phyloP scores from a whole-genome alignment of 768 basidiomycete genomes.

The Suillus subaureus region DNA sequence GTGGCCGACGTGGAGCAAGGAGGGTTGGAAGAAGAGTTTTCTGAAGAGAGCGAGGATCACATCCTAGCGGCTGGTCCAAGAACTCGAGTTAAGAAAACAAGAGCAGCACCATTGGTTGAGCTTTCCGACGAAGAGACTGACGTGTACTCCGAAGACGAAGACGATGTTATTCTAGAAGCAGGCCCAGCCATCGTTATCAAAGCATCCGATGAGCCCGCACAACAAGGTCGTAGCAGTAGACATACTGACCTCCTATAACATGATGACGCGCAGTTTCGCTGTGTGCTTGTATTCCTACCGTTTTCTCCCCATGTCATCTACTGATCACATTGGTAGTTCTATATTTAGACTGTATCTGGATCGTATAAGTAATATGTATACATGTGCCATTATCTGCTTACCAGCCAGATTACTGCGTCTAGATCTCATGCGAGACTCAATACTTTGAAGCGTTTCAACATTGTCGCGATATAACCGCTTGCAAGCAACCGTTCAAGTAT shows the following conservation, averaged over 20 bases:
- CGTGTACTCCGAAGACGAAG: slow-evolving; percentile 50
- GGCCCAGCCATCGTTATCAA: slow-evolving; percentile 64
- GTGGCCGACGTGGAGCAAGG: slow-evolving; percentile 39
- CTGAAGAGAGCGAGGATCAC: slow-evolving; percentile 42
- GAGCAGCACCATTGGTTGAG: slow-evolving; percentile 30
- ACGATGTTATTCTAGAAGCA: slow-evolving; percentile 74
- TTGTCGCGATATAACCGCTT: neutral
- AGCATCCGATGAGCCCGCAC: slow-evolving; percentile 21
- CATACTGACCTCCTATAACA: neutral
- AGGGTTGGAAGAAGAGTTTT: slow-evolving; percentile 35
- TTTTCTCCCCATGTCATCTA: neutral
- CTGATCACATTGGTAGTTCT: slow-evolving; percentile 5
- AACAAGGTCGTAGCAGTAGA: slow-evolving; percentile 7
- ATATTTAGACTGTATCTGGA: slow-evolving; percentile 8
- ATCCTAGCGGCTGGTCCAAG: slow-evolving; percentile 62
- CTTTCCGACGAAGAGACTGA: slow-evolving; percentile 41
- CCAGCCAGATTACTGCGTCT: neutral
- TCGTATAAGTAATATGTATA: neutral
- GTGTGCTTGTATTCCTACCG: neutral
- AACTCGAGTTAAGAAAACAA: slow-evolving; percentile 43
- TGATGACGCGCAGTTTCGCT: neutral
- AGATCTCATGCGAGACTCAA: neutral
- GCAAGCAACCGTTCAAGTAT: neutral
- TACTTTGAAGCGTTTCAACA: neutral
- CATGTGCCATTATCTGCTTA: neutral